Base-by-base conservation (phyloP, 2,329 filamentous ascomycete species). In the Aureobasidium lini region DNA sequence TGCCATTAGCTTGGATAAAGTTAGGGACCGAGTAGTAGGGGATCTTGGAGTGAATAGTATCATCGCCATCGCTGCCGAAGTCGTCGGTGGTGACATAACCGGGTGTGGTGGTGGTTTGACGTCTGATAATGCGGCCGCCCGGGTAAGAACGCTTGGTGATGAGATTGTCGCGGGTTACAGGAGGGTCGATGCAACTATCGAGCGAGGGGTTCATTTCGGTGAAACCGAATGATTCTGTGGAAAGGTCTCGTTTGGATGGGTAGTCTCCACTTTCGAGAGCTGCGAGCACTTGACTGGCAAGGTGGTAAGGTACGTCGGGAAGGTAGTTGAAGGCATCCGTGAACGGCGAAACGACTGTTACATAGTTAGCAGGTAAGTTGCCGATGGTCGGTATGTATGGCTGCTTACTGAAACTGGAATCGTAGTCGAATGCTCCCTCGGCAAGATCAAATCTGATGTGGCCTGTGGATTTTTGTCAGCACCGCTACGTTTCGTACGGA, bases 391-490 rank as follows among this genome's bases (percentile, higher is more conserved):
- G 6, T 18, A 28, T 11, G 28, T 10, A 28, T 31, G n/a, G 15
- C 7, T 28, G 10, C 43, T 47, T 28, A 40, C 37, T 52, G 56
- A 50, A 49, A n/a, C 43, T 40, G 3, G 44, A 42, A 5, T 59
- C 47, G 59, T 74, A 77, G 0, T 83, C 85, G 66, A 86, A 87
- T 0, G 82, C 81, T 0, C 84, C 84, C 69, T 86, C 77, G 61
- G 81, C 76, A 11, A 87, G 70, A 64, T 87, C 84, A 65, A 85
- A 86, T 2, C 84, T 80, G 28, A 86, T 76, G 34, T 75, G 76
- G 29, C 83, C 84, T 0, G 82, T 8, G 15, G 10, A 40, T 15
- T 15, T n/a, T 2, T 13, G 15, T 40, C 37, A 40, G 15, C 15
- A 40, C 6, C 34, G 15, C 37, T 40, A 40, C 15, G 11, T 2